Conservation (phyloP, 306 rosid genomes). For the Trichosanthes cucumerina region DNA sequence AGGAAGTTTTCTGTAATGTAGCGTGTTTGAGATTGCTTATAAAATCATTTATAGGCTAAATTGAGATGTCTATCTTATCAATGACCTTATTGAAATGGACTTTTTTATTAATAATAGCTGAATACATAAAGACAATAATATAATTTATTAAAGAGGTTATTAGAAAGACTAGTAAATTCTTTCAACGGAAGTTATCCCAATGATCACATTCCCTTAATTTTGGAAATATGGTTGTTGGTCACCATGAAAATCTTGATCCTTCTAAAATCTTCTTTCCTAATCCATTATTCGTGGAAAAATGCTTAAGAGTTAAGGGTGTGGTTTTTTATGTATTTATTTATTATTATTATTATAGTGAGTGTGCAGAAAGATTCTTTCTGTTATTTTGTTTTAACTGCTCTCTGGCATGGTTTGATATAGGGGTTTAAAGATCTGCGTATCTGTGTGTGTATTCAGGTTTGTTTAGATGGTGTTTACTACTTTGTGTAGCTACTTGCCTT, state of each 20-base stretch:
- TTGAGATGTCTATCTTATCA: not conserved
- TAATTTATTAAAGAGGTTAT: not conserved
- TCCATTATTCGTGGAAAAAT: not conserved
- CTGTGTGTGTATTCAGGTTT: not conserved
- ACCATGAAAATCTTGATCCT: not conserved
- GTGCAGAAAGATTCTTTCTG: not conserved
- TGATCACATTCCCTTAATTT: not conserved
- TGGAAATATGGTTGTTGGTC: not conserved
- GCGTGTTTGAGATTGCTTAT: not conserved
- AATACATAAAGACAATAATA: not conserved
- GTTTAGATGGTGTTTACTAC: not conserved
- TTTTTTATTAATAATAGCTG: not conserved
- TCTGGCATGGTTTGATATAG: not conserved
- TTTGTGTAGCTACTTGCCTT: not conserved
- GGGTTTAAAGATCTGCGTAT: not conserved
- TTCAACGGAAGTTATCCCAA: not conserved
- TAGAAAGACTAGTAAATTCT: not conserved
- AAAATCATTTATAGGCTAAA: not conserved
- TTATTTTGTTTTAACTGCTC: not conserved
- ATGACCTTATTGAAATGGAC: not conserved
- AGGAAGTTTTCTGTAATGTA: not conserved
- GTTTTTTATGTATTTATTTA: too few relatives aligned
- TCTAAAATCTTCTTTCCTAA: not conserved
- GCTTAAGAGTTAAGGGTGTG: not conserved
- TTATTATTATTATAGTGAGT: not conserved